Conservation (phyloP, 225 moss, liverwort and hornwort species). For the Lunularia cruciata region DNA sequence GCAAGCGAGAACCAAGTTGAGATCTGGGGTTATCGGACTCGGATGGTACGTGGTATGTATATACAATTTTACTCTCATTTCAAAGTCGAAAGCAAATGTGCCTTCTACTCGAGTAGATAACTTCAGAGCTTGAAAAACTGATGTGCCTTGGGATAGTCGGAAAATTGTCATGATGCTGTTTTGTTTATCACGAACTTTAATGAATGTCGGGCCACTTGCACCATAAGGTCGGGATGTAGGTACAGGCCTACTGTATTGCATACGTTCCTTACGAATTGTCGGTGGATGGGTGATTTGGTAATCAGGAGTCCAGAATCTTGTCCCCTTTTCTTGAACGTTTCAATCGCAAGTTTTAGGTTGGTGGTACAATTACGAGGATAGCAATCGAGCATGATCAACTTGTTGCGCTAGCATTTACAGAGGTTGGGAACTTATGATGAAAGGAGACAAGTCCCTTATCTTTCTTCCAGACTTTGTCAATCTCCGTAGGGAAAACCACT, state of each 20-base stretch:
- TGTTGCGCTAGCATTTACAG: not conserved
- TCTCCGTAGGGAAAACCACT: not conserved
- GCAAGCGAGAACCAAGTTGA: slow-evolving; percentile 42
- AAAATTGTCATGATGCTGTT: too few relatives aligned
- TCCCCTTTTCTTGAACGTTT: not conserved
- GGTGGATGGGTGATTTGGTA: not conserved
- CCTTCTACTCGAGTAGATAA: not conserved
- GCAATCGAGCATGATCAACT: not conserved
- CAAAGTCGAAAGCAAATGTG: not conserved
- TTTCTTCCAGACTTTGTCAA: not conserved
- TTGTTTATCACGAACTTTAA: too few relatives aligned
- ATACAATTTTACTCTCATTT: not conserved
- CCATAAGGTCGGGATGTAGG: not conserved
- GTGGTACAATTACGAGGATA: not conserved
- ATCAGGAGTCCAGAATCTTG: not conserved
- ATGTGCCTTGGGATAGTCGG: too few relatives aligned
- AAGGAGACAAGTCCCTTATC: not conserved
- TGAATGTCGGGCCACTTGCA: not conserved
- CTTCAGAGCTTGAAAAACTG: too few relatives aligned
- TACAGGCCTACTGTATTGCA: not conserved
- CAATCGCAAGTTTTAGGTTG: not conserved
- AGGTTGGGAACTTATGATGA: not conserved
- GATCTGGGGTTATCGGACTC: slow-evolving; percentile 42
- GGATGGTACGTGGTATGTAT: slow-evolving; percentile 61
- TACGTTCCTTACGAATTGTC: not conserved